phyloP scores from a whole-genome alignment of 805 yeast species.

The Starmerella roubikii region DNA sequence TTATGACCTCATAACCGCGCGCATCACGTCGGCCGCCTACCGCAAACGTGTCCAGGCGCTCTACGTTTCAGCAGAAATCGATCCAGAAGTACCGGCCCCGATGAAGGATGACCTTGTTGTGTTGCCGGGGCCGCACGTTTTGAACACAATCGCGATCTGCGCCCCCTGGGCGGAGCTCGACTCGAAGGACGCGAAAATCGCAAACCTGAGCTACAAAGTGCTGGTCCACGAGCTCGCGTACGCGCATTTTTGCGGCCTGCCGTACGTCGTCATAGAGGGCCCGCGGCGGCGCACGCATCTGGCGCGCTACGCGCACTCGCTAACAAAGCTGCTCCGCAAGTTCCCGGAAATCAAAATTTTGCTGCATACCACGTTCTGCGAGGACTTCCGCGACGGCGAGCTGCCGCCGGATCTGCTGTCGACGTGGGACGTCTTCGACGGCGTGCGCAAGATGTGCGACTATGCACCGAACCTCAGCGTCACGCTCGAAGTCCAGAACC shows the following conservation, averaged over 20 bases:
- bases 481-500: constrained; percentile 60
- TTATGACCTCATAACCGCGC: constrained; percentile 40
- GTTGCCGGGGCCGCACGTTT: constrained; percentile 32
- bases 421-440: constrained; percentile 67
- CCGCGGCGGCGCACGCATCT: constrained; percentile 45
- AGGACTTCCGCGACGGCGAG: constrained; percentile 30
- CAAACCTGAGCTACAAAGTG: constrained; percentile 44
- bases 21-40: constrained; percentile 38
- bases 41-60: constrained; percentile 21
- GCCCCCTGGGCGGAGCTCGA: constrained; percentile 64
- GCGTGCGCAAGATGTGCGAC: constrained; percentile 42
- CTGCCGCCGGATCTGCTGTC: constrained; percentile 35
- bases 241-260: constrained; percentile 46
- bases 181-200: constrained; percentile 35
- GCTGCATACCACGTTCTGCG: constrained; percentile 25
- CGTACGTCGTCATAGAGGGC: constrained; percentile 46
- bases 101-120: constrained; percentile 32
- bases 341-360: constrained; percentile 23
- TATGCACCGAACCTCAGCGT: constrained; percentile 48
- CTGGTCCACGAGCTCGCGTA: constrained; percentile 44
- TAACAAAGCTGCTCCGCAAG: constrained; percentile 25
- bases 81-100: constrained; percentile 22
- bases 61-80: constrained; percentile 8
- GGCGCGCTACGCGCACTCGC: constrained; percentile 36
- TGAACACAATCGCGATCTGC: constrained; percentile 39